A percentile compares a stretch with the other conserved stretches of the same genome.
Conservation (phyloP, 2,329 filamentous ascomycete species). For the Fusarium kyushuense region DNA sequence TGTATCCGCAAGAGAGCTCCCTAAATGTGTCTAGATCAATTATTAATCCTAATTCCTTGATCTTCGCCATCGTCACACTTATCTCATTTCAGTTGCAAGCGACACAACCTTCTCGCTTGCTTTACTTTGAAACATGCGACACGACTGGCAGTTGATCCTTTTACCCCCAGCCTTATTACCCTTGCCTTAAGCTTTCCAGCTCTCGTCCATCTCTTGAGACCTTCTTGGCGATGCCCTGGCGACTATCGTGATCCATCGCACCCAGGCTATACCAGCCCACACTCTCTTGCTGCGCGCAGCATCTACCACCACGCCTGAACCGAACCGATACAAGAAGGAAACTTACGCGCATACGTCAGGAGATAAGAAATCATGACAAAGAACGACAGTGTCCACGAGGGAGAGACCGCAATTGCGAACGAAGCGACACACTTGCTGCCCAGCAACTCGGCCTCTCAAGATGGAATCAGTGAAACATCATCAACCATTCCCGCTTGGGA, state of each 20-base stretch:
- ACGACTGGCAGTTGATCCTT: slow-evolving; percentile 1
- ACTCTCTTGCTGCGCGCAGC: slow-evolving; percentile 22
- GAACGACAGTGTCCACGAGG: slow-evolving; percentile 6
- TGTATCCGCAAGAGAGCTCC: slow-evolving; percentile 33
- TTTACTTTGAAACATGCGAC: slow-evolving; percentile 29
- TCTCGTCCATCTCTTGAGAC: slow-evolving; percentile 8
- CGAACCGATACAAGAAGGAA: slow-evolving; percentile 1
- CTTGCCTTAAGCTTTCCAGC: background rate
- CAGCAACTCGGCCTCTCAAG: slow-evolving; percentile 34
- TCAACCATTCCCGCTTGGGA: slow-evolving; percentile 56
- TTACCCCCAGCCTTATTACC: slow-evolving; percentile 2
- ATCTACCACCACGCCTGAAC: background rate
- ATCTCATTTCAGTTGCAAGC: slow-evolving; percentile 36
- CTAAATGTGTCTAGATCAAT: slow-evolving; percentile 28
- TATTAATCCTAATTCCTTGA: slow-evolving; percentile 37
- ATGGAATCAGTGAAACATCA: slow-evolving; percentile 25
- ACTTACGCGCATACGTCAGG: background rate
- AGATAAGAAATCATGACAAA: slow-evolving; percentile 26
- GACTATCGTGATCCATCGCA: slow-evolving; percentile 21
- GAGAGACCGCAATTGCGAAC: slow-evolving; percentile 23
- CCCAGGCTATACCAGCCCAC: slow-evolving; percentile 22
- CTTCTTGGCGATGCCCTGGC: slow-evolving; percentile 31
- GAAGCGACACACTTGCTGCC: slow-evolving; percentile 58
- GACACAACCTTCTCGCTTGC: slow-evolving; percentile 24
- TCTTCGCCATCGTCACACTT: slow-evolving; percentile 38